Percentiles rank a stretch among this genome's conserved stretches.
Evolutionary conservation across 371 early-diverging fungal genomes (phyloP).

Genomic region (Lichtheimia ramosa): DNA sequence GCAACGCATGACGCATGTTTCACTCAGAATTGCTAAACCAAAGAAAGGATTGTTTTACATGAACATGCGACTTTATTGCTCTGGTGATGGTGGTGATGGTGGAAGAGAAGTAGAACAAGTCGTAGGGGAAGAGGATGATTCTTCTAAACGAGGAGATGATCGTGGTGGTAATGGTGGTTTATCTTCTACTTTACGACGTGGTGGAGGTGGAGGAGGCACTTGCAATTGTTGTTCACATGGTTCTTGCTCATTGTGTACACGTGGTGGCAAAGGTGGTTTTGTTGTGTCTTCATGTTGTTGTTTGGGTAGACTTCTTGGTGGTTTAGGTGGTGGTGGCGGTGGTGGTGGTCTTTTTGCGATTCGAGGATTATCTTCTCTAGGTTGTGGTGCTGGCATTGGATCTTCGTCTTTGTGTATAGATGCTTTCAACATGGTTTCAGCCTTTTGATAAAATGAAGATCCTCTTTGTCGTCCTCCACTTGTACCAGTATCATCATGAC

Average conservation of each 20-base stretch:
- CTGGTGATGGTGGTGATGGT: too few species aligned
- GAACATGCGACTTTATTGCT: too few species aligned
- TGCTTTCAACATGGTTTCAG: conserved; percentile 11
- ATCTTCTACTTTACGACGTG: not conserved
- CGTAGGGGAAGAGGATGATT: not conserved
- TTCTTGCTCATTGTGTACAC: not conserved
- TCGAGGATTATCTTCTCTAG: conserved; percentile 5
- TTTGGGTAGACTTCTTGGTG: not conserved
- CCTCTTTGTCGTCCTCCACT: not conserved
- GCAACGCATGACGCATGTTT: too few species aligned
- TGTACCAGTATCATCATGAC: not conserved
- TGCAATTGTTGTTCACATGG: not conserved
- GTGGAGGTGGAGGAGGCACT: not conserved
- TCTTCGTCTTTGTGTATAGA: not conserved
- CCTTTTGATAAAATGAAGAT: conserved; percentile 9
- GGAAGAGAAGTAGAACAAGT: too few species aligned
- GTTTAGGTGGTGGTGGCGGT: not conserved
- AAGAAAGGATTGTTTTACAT: too few species aligned
- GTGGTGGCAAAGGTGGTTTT: conserved; percentile 8
- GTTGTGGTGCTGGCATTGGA: not conserved
- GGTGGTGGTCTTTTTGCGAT: conserved; percentile 5
- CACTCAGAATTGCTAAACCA: too few species aligned
- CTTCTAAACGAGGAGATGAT: conserved; percentile 1
- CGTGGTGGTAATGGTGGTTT: conserved; percentile 7
- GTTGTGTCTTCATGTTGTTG: conserved; percentile 6